Base-by-base conservation (phyloP, 306 rosid genomes). In the Vigna trinervia region DNA sequence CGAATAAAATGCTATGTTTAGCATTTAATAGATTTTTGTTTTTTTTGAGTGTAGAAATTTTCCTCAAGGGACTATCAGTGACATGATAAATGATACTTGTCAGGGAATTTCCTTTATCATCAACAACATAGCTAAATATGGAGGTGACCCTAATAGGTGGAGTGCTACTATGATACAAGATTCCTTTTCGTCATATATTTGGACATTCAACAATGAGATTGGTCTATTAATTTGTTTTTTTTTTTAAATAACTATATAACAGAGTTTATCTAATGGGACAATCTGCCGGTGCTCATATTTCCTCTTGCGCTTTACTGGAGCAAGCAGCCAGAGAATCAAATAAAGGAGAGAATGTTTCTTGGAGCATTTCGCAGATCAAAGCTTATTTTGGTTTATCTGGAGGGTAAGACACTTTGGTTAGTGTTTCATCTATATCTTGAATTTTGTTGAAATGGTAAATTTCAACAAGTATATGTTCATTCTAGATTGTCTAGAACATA, bases 201-300 rank as follows among this genome's bases (percentile, higher is more conserved):
- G 43, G 62, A 28, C 69, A 73, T 80, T 73, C 56, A 75, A 79
- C 51, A 54, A 28, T 19, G 30, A 45, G 56, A 74, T 68, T 86
- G 28, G 77, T 74, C 39, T 67, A 15, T 67, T 77, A 28, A 51
- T 54, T 20, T 17, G 19, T 17, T 30, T 17, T 58, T 61, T 58
- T 61, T 32, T n/a, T 43, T 84, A 59, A 51, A 62, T 66, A 48
- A 58, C 58, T 77, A 63, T 71, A 46, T 71, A 11, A 76, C 38
- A 95, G 99, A 90, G 85, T 92, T 81, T 95, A 89, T 86, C 90
- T 95, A 66, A 89, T 91, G 99, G 99, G 99, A 78, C 99, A 95
- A 92, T 95, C 97, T 20, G 99, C 99, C 51, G 97, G 97, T 78
- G 96, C 99, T 14, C 97, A 95, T 83, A 92, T 95, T 75, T 91